These are phyloP conservation scores for Lactarius hatsudake DNA, from an alignment of 768 basidiomycete genomes.

Conservation along the genomic window DNA sequence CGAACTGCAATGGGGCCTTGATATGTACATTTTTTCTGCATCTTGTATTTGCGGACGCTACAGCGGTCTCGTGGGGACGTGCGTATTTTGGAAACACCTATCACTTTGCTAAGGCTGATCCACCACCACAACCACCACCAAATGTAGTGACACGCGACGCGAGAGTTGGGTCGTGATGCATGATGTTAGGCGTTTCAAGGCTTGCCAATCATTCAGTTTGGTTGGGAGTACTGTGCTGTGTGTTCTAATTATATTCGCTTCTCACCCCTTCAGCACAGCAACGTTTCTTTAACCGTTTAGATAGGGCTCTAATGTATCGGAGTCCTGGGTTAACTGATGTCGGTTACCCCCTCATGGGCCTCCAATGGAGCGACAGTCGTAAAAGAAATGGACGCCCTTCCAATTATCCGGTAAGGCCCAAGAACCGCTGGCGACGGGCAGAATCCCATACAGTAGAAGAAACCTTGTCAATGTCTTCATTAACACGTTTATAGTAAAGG, in stretches of 20 bases:
- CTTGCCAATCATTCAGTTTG: neutral
- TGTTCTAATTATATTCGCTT: too few species aligned
- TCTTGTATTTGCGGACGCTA: neutral
- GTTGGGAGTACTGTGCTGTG: too few species aligned
- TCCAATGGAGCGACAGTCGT: too few species aligned
- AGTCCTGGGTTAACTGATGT: too few species aligned
- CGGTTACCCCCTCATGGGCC: too few species aligned
- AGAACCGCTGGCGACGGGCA: constrained; percentile 40
- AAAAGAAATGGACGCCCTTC: too few species aligned
- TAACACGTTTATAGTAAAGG: neutral
- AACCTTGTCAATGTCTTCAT: constrained; percentile 31
- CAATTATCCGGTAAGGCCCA: constrained; percentile 14
- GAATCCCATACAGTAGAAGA: constrained; percentile 59
- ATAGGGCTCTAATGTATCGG: too few species aligned
- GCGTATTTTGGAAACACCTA: neutral
- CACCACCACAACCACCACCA: neutral
- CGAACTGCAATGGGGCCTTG: neutral
- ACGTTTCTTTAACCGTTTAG: too few species aligned
- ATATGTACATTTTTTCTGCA: neutral
- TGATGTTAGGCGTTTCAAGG: neutral
- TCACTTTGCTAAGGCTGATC: neutral
- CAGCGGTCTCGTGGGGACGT: neutral
- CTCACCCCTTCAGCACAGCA: too few species aligned
- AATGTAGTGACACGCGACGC: neutral
- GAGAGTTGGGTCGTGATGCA: neutral